phyloP scores from a whole-genome alignment of 2,329 filamentous ascomycete genomes.

The Dactylellina sp. region DNA sequence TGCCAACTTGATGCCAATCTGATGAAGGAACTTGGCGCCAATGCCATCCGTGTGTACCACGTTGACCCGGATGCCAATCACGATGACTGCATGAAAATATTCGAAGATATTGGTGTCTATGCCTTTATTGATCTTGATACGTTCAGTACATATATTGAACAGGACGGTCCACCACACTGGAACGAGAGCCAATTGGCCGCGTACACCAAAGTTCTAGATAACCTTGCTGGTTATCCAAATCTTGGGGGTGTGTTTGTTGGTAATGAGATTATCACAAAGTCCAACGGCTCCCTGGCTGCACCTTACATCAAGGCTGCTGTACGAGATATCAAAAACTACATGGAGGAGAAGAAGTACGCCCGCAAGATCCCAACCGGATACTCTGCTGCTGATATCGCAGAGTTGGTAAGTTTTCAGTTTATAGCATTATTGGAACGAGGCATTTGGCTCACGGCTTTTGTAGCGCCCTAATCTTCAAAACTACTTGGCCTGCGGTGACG shows the following conservation, averaged over 20 bases:
- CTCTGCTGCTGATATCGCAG: slow-evolving; percentile 84
- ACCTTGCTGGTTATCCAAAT: slow-evolving; percentile 82
- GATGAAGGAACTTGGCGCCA: slow-evolving; percentile 84
- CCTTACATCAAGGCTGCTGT: slow-evolving; percentile 86
- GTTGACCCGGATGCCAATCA: slow-evolving; percentile 80
- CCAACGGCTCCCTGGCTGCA: slow-evolving; percentile 73
- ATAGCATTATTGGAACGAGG: background rate
- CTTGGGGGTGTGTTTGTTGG: slow-evolving; percentile 86
- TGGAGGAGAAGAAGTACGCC: slow-evolving; percentile 77
- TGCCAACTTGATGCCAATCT: slow-evolving; percentile 79
- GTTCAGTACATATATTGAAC: slow-evolving; percentile 75
- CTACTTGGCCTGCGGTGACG: slow-evolving; percentile 82
- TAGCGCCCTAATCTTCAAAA: slow-evolving; percentile 71
- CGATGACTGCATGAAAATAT: slow-evolving; percentile 81
- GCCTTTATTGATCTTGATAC: slow-evolving; percentile 85
- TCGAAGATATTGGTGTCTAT: slow-evolving; percentile 84
- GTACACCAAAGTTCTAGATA: slow-evolving; percentile 79
- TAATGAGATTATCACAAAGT: slow-evolving; percentile 82
- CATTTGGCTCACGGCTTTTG: background rate
- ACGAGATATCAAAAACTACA: slow-evolving; percentile 84
- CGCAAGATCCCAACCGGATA: slow-evolving; percentile 87
- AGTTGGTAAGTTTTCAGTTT: slow-evolving; percentile 64
- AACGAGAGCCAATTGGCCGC: slow-evolving; percentile 76
- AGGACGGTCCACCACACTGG: slow-evolving; percentile 73
- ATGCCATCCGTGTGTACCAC: slow-evolving; percentile 88